Evolutionary conservation across 805 yeast species (phyloP).

Genomic region (Debaryomyces maramus): DNA sequence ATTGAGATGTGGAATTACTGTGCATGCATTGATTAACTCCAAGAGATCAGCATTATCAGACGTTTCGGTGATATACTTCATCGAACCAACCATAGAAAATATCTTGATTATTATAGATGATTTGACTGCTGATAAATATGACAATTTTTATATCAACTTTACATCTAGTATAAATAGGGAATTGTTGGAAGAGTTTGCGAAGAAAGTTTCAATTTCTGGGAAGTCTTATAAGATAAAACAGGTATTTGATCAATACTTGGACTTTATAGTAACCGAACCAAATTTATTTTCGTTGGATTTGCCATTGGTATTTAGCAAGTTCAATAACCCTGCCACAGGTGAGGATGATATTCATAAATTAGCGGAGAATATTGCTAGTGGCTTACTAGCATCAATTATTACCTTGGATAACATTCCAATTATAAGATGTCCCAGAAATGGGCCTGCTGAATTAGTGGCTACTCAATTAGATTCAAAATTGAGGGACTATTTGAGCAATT

Average conservation of each 20-base stretch:
- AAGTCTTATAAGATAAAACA: conserved; percentile 75
- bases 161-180: conserved; percentile 77
- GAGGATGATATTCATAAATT: conserved; percentile 71
- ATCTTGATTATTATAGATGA: conserved; percentile 70
- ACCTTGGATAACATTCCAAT: conserved; percentile 83
- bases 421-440: conserved; percentile 86
- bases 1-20: conserved; percentile 86
- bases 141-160: conserved; percentile 80
- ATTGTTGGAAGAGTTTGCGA: conserved; percentile 84
- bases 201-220: conserved; percentile 70
- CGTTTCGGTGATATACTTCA: conserved; percentile 91
- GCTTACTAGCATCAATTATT: conserved; percentile 75
- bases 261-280: conserved; percentile 91
- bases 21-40: conserved; percentile 73
- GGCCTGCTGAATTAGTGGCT: conserved; percentile 94
- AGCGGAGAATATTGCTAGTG: conserved; percentile 73
- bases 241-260: conserved; percentile 91
- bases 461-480: conserved; percentile 79
- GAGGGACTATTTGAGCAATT: conserved; percentile 81
- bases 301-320: conserved; percentile 59
- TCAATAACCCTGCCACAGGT: conserved; percentile 68
- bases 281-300: conserved; percentile 80
- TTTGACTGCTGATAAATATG: conserved; percentile 71
- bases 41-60: conserved; percentile 85
- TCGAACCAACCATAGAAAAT: conserved; percentile 82